Conservation (phyloP, 1,139 yeast species). For the Debaryomycetaceae sp. region DNA sequence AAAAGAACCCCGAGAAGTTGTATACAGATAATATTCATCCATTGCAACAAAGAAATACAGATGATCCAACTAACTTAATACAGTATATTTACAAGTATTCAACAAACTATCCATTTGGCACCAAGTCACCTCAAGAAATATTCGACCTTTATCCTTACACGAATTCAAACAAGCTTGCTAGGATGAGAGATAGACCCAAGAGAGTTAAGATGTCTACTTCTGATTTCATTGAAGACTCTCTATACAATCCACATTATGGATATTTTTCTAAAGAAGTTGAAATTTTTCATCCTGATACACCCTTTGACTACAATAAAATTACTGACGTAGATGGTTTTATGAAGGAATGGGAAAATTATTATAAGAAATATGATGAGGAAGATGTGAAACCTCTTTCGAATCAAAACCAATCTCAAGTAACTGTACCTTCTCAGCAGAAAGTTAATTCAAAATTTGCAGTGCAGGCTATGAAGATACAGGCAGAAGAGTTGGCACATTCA, state of each 20-base stretch:
- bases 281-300: constrained; percentile 62
- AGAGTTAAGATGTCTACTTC: constrained; percentile 66
- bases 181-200: constrained; percentile 51
- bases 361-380: constrained; percentile 49
- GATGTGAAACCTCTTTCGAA: constrained; percentile 12
- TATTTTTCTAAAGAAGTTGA: constrained; percentile 78
- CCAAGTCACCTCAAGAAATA: constrained; percentile 38
- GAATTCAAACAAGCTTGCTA: constrained; percentile 46
- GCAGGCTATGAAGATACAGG: constrained; percentile 30
- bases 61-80: constrained; percentile 25
- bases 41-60: constrained; percentile 20
- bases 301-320: constrained; percentile 59
- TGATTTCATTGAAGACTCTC: constrained; percentile 82
- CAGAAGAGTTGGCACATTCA: constrained; percentile 23
- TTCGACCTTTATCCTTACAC: constrained; percentile 37
- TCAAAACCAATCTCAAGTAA: constrained; percentile 13
- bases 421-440: constrained; percentile 5
- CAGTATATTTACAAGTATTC: constrained; percentile 41
- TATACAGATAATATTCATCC: constrained; percentile 19
- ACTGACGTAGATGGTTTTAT: constrained; percentile 68
- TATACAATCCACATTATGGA: constrained; percentile 79
- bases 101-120: constrained; percentile 44
- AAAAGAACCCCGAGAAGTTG: not conserved
- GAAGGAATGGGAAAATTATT: constrained; percentile 66
- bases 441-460: constrained; percentile 28